Base-by-base conservation (phyloP, 352 stramenopile genomes). In the Phytopythium delawarense region DNA sequence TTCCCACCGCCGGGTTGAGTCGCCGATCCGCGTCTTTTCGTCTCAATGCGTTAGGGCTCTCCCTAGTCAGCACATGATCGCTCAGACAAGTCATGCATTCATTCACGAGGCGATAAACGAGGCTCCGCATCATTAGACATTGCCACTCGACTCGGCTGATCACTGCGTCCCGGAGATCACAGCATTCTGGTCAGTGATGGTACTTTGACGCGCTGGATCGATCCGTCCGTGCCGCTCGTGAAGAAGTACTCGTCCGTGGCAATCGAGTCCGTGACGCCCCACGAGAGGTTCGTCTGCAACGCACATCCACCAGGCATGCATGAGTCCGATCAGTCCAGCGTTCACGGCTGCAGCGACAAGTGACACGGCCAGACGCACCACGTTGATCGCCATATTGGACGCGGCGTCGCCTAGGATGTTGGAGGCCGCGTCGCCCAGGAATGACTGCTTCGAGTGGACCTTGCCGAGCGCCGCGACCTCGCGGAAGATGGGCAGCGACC, bases 301-400 rank as follows among this genome's bases (percentile, higher is more conserved):
- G 5, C 35, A 40, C 50, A 51, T 28, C n/a, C 42, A 46, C 21
- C 5, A 28, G 16, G 4, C 16, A 49, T 13, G 18, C 15, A 25
- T 16, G 4, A 49, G 42, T 21, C n/a, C 42, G n/a, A 49, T 49
- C 6, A 49, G 42, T 49, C 12, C 42, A 15, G n/a, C 40, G 67
- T 16, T 30, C 18, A 59, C 46, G 46, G 21, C 32, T 57, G 35
- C 12, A 46, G 48, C 30, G 40, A 34, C 7, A n/a, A 4, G 18
- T 42, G 8, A 8, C 32, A 32, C 25, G 12, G 4, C 15, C 28
- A 48, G 13, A 78, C 82, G 58, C 66, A 93, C 85, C 78, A 92
- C 81, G 59, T 92, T 93, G 63, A 92, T 91, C 28, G 85, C 84
- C 71, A 94, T 88, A 63, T 91, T 92, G 30, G 87, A 94, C 2